Conservation (phyloP, 108 stramenopile genomes). For the Seminavis robusta region DNA sequence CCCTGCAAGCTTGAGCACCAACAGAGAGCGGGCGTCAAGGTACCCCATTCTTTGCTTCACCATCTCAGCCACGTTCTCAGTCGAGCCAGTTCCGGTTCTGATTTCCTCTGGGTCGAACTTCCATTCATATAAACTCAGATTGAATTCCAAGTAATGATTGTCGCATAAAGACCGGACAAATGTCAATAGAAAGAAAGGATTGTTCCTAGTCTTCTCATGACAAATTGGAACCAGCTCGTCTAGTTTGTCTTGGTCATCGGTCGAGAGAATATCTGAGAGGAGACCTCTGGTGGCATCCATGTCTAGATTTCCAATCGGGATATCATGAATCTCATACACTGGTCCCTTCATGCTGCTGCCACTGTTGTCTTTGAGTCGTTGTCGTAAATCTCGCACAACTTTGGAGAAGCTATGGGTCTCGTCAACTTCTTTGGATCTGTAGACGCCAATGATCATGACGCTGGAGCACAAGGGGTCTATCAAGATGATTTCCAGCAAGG, state of each 20-base stretch:
- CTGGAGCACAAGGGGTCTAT: background rate
- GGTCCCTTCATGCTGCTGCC: too few relatives aligned
- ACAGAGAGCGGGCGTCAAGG: too few relatives aligned
- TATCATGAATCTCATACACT: too few relatives aligned
- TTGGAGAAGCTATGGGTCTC: slow-evolving; percentile 11
- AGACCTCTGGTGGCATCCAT: too few relatives aligned
- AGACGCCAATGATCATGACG: slow-evolving; percentile 38
- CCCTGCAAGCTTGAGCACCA: too few relatives aligned
- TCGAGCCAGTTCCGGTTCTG: background rate
- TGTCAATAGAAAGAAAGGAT: slow-evolving; percentile 28
- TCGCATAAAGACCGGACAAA: slow-evolving; percentile 10
- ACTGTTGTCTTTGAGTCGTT: too few relatives aligned
- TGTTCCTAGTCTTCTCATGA: slow-evolving; percentile 27
- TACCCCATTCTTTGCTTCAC: too few relatives aligned
- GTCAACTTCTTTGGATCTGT: slow-evolving; percentile 48
- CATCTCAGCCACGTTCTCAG: slow-evolving; percentile 29
- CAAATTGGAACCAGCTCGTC: too few relatives aligned
- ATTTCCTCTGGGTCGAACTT: slow-evolving; percentile 20
- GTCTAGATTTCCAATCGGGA: too few relatives aligned
- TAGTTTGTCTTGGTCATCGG: too few relatives aligned
- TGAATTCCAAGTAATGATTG: slow-evolving; percentile 6
- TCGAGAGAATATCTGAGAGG: too few relatives aligned
- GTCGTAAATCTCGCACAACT: too few relatives aligned
- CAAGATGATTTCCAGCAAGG: slow-evolving; percentile 9
- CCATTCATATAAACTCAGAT: slow-evolving; percentile 18